Percentiles rank a stretch among this genome's conserved stretches.
These are phyloP conservation scores for Phytomonas sp. DNA, from an alignment of 208 protist species.

Conservation along the genomic window DNA sequence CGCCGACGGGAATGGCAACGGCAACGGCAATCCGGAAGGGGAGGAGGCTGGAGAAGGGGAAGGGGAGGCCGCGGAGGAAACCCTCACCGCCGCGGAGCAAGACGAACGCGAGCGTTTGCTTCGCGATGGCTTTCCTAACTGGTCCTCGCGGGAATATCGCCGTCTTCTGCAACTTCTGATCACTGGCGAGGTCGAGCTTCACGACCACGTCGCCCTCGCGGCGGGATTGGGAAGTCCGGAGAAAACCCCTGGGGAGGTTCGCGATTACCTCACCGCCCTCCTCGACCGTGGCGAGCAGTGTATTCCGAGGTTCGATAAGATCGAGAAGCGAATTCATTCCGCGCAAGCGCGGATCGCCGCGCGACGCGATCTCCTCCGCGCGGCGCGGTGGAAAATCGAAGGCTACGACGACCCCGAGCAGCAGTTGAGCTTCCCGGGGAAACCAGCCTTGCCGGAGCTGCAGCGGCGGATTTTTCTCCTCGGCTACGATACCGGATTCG, in stretches of 20 bases:
- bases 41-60: background rate
- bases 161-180: constrained; percentile 34
- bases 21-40: background rate
- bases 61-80: constrained; percentile 42
- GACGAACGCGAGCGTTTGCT: constrained; percentile 77
- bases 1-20: constrained; percentile 15
- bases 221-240: constrained; percentile 13
- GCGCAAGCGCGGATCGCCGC: constrained; percentile 27
- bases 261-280: constrained; percentile 71
- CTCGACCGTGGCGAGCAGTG: constrained; percentile 69
- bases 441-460: constrained; percentile 22
- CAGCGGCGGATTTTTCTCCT: constrained; percentile 70
- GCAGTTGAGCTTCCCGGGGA: constrained; percentile 41
- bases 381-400: constrained; percentile 81
- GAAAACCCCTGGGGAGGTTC: constrained; percentile 73
- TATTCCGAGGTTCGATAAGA: constrained; percentile 47
- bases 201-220: constrained; percentile 56
- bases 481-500: constrained; percentile 64
- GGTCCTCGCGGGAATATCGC: constrained; percentile 63
- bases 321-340: constrained; percentile 52
- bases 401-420: constrained; percentile 52
- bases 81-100: constrained; percentile 56
- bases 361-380: constrained; percentile 44
- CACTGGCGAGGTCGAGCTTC: constrained; percentile 39
- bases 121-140: constrained; percentile 65